Evolutionary conservation across 2,329 filamentous ascomycete species (phyloP).

Genomic region (Ophidiomyces ophidiicola): DNA sequence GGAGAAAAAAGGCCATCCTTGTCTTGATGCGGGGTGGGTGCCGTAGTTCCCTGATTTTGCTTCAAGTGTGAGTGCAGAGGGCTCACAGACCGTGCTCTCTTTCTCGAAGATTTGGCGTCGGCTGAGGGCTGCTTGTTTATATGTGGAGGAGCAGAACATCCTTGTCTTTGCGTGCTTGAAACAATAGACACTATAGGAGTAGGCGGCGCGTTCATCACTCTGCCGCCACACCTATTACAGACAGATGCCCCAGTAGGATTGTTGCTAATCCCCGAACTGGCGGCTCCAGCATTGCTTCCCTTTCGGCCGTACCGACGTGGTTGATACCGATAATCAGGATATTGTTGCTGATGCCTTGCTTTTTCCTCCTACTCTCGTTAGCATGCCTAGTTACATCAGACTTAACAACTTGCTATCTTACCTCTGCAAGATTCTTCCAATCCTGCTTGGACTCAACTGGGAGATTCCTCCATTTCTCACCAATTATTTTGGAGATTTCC

Average conservation of each 20-base stretch:
- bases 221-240: conserved; percentile 36
- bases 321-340: conserved; percentile 90
- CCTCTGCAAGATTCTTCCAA: conserved; percentile 84
- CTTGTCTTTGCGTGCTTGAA: conserved; percentile 19
- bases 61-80: conserved; percentile 20
- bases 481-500: conserved; percentile 94
- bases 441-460: conserved; percentile 60
- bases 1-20: conserved; percentile 35
- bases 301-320: conserved; percentile 58
- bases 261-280: conserved; percentile 26
- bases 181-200: conserved; percentile 33
- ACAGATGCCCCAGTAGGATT: conserved; percentile 29
- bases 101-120: conserved; percentile 18
- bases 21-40: conserved; percentile 22
- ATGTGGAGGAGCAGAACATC: conserved; percentile 22
- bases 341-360: conserved; percentile 71
- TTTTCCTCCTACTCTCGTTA: conserved; percentile 59
- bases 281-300: conserved; percentile 28
- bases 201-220: conserved; percentile 36
- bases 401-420: conserved; percentile 24
- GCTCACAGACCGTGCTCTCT: conserved; percentile 19
- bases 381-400: conserved; percentile 8
- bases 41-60: conserved; percentile 16
- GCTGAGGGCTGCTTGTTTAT: conserved; percentile 19
- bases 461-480: conserved; percentile 77